Base-by-base conservation (phyloP, 2,329 filamentous ascomycete species). In the Byssochlamys sp. region DNA sequence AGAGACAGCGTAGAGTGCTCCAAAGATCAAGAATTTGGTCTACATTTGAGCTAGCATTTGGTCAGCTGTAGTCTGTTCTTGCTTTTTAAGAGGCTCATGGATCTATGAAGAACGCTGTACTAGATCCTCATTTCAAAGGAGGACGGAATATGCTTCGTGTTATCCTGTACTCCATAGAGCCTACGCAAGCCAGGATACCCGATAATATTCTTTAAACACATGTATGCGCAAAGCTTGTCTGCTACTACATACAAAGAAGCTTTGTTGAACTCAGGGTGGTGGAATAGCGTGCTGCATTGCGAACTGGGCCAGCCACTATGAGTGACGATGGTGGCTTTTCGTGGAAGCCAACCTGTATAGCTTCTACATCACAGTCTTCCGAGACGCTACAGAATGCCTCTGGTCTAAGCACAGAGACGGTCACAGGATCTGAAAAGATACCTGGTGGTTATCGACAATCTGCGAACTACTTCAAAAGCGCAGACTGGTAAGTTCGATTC, bases 381-480 rank as follows among this genome's bases (percentile, higher is more conserved):
- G n/a, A 9, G 29, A 31, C 14, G n/a, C n/a, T 9, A 6, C 39
- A 9, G 14, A 14, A n/a, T 45, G 4, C n/a, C 19, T 39, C 39
- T 5, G 6, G 12, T 14, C 4, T 4, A 35, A 35, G 33, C 12
- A 14, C 14, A 14, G 9, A 12, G 10, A 4, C 14, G 5, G 49
- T 14, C 49, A 51, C 19, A 24, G 24, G 10, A 12, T 6, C 7
- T 26, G 14, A 14, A 35, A 45, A 52, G 58, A 29, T 3, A 62
- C 53, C 53, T 63, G 45, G 58, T 57, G 24, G 58, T 62, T 0
- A 58, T 61, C 33, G 58, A 62, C n/a, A 57, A 53, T 24, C 29
- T 62, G 3, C 63, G 3, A 74, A 74, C 57, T 74, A 74, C 62
- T 80, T 77, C 66, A 80, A 76, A 60, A 68, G 69, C 35, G 76